Base-by-base conservation (phyloP, 805 yeast species). In the Metschnikowia similis region DNA sequence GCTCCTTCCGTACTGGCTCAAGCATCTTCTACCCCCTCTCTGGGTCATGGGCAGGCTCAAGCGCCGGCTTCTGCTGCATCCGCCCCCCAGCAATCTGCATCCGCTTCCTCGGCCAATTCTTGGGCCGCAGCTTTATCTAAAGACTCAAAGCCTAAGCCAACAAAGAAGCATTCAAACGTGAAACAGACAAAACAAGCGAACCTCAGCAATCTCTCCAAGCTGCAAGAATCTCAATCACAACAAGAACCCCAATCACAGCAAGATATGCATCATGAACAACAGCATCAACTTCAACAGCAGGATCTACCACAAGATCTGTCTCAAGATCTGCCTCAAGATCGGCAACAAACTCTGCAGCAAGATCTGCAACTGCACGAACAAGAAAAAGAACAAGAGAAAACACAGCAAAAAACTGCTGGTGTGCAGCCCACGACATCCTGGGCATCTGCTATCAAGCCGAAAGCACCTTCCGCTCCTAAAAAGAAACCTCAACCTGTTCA, bases 391-490 rank as follows among this genome's bases (percentile, higher is more conserved):
- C 77, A 60, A 51, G 38, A 32, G 31, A 14, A 31, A 13, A 50
- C 46, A 26, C 41, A 29, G n/a, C 42, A 38, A 21, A 48, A 51
- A 45, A 40, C 47, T 9, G 36, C 54, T 16, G 50, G 41, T 32
- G 56, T 54, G 17, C 45, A 54, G 38, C 17, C 52, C n/a, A 46
- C 57, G 35, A 57, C 60, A 8, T 75, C 89, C 5, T 84, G 89
- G 87, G 89, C 89, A 30, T 80, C 90, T 14, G 80, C 85, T 58
- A 84, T 84, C 47, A 68, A 75, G 48, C 77, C 76, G 38, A 71
- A 71, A 58, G 66, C 70, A 45, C 84, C 89, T 41, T 32, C 46
- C 10, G 54, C 43, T 28, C 53, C 51, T 8, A 55, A 54, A 49
- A 75, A 77, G 60, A 51, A 38, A 35, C 41, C 35, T 6, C 46